Base-by-base conservation (phyloP, 768 basidiomycete genomes). In the Dendrothele bispora region DNA sequence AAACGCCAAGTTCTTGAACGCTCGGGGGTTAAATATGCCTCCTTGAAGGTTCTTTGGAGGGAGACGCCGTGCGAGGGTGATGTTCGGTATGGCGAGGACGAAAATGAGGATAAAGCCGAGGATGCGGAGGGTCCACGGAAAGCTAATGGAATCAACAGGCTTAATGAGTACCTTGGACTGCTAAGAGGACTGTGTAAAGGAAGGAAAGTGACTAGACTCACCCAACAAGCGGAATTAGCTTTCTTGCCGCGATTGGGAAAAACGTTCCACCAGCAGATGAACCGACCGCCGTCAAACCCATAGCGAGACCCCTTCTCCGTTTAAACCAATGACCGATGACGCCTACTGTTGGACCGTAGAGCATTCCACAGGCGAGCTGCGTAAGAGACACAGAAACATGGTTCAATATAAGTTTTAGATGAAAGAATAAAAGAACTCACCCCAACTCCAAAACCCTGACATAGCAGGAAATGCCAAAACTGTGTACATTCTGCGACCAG, bases 401-500 rank as follows among this genome's bases (percentile, higher is more conserved):
- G 18, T 30, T 72, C 15, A 56, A 57, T 37, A 36, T 43, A 28
- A 49, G 22, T 14, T n/a, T 30, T 41, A 42, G 47, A 15, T 38
- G 38, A 48, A 3, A 44, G 22, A 38, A 22, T 10, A 21, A 48
- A 36, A 53, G 15, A 32, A 29, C 40, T 32, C 18, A 14, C 81
- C 18, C 88, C 88, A 12, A 82, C 63, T 0, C 74, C 76, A 30
- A 90, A 55, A 1, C 88, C 88, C 60, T 91, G 88, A 50, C 80
- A 88, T 1, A 91, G 72, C 20, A 91, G 56, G 55, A 90, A 85
- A 5, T 91, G 86, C 89, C 88, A 91, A 56, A 82, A 91, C 47
- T 74, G 49, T 10, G 67, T 84, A 57, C 89, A 91, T 67, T 90
- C 71, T 1, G 85, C 85, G 6, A 77, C 68, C 18, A 91, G 68